Conservation (phyloP, 345 rosid genomes). For the Eutrema japonicum region DNA sequence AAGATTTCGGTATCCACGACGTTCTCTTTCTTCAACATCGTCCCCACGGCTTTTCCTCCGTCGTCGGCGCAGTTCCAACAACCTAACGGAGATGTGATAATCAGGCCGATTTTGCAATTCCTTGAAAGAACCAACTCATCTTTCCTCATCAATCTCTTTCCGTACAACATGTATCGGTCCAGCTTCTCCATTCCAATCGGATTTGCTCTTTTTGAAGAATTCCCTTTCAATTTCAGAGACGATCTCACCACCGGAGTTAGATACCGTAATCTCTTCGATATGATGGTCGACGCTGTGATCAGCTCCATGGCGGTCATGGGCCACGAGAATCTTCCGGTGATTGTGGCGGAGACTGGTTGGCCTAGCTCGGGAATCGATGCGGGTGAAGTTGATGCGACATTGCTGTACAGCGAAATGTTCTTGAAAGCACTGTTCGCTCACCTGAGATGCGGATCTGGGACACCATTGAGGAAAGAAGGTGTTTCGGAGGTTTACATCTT, state of each 20-base stretch:
- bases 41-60: slow-evolving; percentile 80
- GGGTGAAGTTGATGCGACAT: slow-evolving; percentile 73
- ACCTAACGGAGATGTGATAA: slow-evolving; percentile 58
- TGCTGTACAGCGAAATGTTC: slow-evolving; percentile 64
- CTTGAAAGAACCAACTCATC: slow-evolving; percentile 72
- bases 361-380: slow-evolving; percentile 67
- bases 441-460: slow-evolving; percentile 65
- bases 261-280: slow-evolving; percentile 80
- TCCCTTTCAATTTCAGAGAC: slow-evolving; percentile 77
- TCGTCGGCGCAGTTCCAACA: slow-evolving; percentile 74
- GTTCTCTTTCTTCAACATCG: slow-evolving; percentile 73
- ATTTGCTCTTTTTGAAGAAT: slow-evolving; percentile 79
- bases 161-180: slow-evolving; percentile 76
- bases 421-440: slow-evolving; percentile 68
- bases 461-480: slow-evolving; percentile 87
- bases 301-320: slow-evolving; percentile 81
- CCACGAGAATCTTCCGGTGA: slow-evolving; percentile 69
- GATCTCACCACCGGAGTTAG: slow-evolving; percentile 78
- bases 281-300: slow-evolving; percentile 88
- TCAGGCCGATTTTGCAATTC: slow-evolving; percentile 77
- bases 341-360: slow-evolving; percentile 96
- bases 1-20: slow-evolving; percentile 74
- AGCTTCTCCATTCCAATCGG: slow-evolving; percentile 76
- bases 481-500: slow-evolving; percentile 66
- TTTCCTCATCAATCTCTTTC: slow-evolving; percentile 76